phyloP scores from a whole-genome alignment of 441 rosid species.

The Viola pubescens region DNA sequence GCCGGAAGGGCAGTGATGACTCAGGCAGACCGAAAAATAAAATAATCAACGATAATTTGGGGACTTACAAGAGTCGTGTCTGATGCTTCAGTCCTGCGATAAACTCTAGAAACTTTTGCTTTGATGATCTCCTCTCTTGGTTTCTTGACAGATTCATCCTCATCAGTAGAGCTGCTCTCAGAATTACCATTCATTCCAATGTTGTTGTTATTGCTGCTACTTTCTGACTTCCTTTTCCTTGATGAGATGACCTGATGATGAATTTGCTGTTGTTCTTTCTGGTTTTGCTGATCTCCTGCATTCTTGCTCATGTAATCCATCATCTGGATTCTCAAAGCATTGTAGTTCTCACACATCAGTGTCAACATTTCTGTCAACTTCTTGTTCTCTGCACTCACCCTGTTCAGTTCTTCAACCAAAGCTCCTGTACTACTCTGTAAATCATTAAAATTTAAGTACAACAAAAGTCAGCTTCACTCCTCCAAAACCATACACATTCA shows the following conservation, averaged over 20 bases:
- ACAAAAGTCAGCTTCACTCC: neutral
- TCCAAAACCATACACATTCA: neutral
- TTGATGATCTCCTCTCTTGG: conserved; percentile 62
- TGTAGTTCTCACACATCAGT: conserved; percentile 69
- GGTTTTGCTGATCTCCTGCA: conserved; percentile 20
- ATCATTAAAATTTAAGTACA: neutral
- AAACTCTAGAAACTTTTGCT: conserved; percentile 53
- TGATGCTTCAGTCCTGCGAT: conserved; percentile 54
- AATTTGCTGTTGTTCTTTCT: too few relatives aligned
- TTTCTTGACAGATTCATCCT: conserved; percentile 58
- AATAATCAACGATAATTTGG: too few relatives aligned
- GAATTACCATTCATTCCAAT: conserved; percentile 42
- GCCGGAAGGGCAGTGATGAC: too few relatives aligned
- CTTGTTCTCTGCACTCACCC: conserved; percentile 79
- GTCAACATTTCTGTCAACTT: conserved; percentile 72
- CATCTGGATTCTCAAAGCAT: conserved; percentile 50
- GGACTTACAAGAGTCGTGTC: conserved; percentile 71
- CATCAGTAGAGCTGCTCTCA: conserved; percentile 87
- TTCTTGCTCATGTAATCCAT: conserved; percentile 48
- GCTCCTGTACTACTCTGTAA: conserved; percentile 28
- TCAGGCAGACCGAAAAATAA: too few relatives aligned
- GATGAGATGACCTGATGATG: conserved; percentile 29
- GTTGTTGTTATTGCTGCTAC: conserved; percentile 29
- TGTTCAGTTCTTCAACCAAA: conserved; percentile 69
- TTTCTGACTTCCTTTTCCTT: conserved; percentile 69